Percentiles rank a stretch among this genome's conserved stretches.
Evolutionary conservation across 208 protist species (phyloP).

Genomic region (Acanthamoeba royreba): DNA sequence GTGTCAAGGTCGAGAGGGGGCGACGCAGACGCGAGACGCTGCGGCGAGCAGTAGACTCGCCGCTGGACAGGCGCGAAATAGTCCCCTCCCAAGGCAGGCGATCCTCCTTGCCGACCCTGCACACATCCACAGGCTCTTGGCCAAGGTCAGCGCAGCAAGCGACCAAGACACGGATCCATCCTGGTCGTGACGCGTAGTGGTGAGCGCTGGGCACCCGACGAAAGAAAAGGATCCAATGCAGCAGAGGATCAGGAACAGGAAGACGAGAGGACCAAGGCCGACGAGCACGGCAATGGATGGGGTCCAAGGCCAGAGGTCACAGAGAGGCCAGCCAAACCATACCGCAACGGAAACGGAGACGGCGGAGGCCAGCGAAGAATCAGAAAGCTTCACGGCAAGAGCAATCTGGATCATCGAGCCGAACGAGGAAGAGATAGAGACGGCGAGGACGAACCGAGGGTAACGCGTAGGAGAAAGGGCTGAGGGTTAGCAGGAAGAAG

Average conservation of each 20-base stretch:
- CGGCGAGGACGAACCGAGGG: too few relatives aligned
- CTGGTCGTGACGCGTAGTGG: background rate
- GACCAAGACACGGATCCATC: background rate
- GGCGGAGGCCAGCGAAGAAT: background rate
- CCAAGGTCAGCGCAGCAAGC: background rate
- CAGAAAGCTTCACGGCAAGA: background rate
- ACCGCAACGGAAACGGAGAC: background rate
- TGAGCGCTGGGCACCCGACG: background rate
- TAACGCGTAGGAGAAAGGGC: too few relatives aligned
- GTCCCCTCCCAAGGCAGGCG: too few relatives aligned
- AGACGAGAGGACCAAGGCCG: background rate
- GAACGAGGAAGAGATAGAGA: background rate
- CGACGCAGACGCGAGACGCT: background rate
- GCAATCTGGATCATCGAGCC: background rate
- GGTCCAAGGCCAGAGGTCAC: too few relatives aligned
- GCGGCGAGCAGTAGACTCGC: too few relatives aligned
- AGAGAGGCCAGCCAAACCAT: background rate
- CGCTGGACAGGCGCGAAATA: background rate
- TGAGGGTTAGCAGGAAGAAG: too few relatives aligned
- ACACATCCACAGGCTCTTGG: too few relatives aligned
- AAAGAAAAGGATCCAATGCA: background rate
- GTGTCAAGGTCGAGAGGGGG: background rate
- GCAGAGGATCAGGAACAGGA: background rate
- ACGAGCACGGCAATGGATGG: background rate
- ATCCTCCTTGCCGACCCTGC: too few relatives aligned